A percentile compares a stretch with the other conserved stretches of the same genome.
These are phyloP conservation scores for Lentinus tigrinus DNA, from an alignment of 768 basidiomycete genomes.

Conservation along the genomic window DNA sequence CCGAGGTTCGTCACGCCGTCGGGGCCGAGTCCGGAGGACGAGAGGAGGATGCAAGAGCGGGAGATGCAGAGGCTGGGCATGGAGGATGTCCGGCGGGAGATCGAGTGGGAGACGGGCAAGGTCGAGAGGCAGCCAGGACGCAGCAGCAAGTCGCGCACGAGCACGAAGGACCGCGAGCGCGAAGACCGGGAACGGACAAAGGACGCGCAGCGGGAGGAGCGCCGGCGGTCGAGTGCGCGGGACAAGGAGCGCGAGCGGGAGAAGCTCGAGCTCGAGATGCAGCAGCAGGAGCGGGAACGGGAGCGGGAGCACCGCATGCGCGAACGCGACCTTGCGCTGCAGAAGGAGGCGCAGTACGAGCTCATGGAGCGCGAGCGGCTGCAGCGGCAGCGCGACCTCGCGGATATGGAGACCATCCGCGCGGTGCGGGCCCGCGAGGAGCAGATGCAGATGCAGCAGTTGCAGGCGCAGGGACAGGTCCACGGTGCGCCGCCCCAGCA, in stretches of 20 bases:
- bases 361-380: slow-evolving; percentile 13
- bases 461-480: slow-evolving; percentile 1
- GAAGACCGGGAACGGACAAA: slow-evolving; percentile 31
- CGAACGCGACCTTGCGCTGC: slow-evolving; percentile 13
- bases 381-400: slow-evolving; percentile 18
- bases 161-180: slow-evolving; percentile 26
- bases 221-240: slow-evolving; percentile 12
- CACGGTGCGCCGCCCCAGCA: slow-evolving; percentile 13
- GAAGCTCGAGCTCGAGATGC: slow-evolving; percentile 16
- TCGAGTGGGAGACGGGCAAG: slow-evolving; percentile 24
- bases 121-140: neutral
- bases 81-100: slow-evolving; percentile 29
- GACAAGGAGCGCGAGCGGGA: slow-evolving; percentile 20
- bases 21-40: slow-evolving; percentile 4
- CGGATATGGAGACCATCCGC: slow-evolving; percentile 15
- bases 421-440: slow-evolving; percentile 13
- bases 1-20: slow-evolving; percentile 10
- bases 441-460: neutral
- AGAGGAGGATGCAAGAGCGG: slow-evolving; percentile 5
- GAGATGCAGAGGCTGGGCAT: slow-evolving; percentile 6
- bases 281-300: slow-evolving; percentile 17
- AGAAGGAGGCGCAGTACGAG: slow-evolving; percentile 22
- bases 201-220: slow-evolving; percentile 27
- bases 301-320: slow-evolving; percentile 18
- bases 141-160: slow-evolving; percentile 8